A percentile compares a stretch with the other conserved stretches of the same genome.
These are phyloP conservation scores for Amoebophrya sp. DNA, from an alignment of 169 alveolate species.

Conservation along the genomic window DNA sequence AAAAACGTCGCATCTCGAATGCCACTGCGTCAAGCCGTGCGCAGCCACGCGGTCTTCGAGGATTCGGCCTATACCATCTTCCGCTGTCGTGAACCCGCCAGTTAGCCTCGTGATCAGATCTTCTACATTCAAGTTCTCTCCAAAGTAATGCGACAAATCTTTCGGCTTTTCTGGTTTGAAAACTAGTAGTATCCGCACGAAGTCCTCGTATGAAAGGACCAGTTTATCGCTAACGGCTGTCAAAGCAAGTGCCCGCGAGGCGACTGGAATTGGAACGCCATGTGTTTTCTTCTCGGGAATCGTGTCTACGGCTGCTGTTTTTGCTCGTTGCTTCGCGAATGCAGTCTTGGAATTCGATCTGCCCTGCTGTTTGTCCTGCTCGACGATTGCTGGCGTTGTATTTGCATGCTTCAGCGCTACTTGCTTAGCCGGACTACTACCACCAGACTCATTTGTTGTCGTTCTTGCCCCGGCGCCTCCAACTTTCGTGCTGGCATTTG, in stretches of 20 bases:
- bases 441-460: neutral
- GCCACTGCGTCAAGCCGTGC: neutral
- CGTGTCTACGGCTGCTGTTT: neutral
- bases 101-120: constrained; percentile 9
- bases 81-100: constrained; percentile 20
- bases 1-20: neutral
- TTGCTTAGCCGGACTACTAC: neutral
- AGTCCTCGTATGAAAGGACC: neutral
- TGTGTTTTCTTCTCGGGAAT: neutral
- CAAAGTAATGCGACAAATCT: neutral
- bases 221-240: neutral
- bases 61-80: neutral
- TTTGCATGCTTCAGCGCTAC: neutral
- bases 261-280: neutral
- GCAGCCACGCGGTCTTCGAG: constrained; percentile 7
- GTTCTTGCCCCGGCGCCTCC: neutral
- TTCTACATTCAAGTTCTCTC: neutral
- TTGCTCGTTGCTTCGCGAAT: neutral
- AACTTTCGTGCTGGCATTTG: neutral
- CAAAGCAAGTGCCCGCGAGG: neutral
- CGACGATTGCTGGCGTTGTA: no score
- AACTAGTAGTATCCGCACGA: neutral
- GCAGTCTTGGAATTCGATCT: neutral
- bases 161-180: neutral
- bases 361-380: neutral